A percentile compares a stretch with the other conserved stretches of the same genome.
Conservation (phyloP, 768 basidiomycete species). For the Russula lepida region DNA sequence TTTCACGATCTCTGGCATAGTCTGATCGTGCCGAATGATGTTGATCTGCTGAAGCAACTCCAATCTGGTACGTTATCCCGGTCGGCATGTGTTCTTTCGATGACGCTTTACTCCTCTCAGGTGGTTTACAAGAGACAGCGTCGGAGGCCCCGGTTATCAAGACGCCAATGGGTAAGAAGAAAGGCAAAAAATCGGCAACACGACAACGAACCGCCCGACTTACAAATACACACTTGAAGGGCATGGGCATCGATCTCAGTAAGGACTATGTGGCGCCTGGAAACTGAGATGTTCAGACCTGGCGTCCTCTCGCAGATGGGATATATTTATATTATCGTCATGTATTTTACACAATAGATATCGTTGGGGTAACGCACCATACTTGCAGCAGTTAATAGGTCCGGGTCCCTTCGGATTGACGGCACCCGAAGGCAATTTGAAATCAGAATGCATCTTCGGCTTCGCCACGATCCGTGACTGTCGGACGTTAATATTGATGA, state of each 20-base stretch:
- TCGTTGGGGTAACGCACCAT: no score
- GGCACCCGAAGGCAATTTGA: no score
- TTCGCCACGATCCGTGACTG: no score
- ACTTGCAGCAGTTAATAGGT: no score
- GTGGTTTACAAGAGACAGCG: conserved; percentile 75
- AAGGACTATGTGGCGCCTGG: conserved; percentile 50
- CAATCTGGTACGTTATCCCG: conserved; percentile 46
- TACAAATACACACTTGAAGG: conserved; percentile 83
- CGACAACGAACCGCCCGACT: conserved; percentile 72
- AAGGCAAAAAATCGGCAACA: conserved; percentile 68
- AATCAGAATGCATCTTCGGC: no score
- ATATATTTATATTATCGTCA: background rate
- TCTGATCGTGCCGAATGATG: conserved; percentile 77
- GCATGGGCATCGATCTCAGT: conserved; percentile 69
- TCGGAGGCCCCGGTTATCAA: conserved; percentile 51
- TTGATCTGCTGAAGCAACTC: conserved; percentile 70
- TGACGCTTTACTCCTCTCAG: conserved; percentile 29
- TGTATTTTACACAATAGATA: background rate
- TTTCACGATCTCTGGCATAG: conserved; percentile 84
- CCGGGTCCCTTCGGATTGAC: no score
- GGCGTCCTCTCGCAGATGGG: background rate
- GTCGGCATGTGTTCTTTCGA: background rate
- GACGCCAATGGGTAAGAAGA: conserved; percentile 54
- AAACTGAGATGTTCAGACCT: conserved; percentile 4
- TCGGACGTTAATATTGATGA: no score